phyloP scores from a whole-genome alignment of 805 yeast genomes.

The Naumovozyma castellii region DNA sequence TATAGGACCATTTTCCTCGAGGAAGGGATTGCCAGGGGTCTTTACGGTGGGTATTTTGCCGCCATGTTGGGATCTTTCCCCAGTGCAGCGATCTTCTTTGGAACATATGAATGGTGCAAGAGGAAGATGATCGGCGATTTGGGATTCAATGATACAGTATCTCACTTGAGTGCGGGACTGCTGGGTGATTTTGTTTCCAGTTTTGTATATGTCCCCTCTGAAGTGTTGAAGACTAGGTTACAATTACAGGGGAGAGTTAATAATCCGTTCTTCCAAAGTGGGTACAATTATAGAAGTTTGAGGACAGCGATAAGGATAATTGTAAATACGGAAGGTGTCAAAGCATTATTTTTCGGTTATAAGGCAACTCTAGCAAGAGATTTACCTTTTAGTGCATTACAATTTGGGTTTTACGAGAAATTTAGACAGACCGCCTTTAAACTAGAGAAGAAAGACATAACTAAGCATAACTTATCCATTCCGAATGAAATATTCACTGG shows the following conservation, averaged over 20 bases:
- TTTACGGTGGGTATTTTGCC: slow-evolving; percentile 88
- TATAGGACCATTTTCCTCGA: slow-evolving; percentile 64
- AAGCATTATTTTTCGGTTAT: slow-evolving; percentile 79
- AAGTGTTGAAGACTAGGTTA: slow-evolving; percentile 83
- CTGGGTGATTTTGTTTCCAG: slow-evolving; percentile 90
- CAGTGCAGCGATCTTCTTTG: slow-evolving; percentile 87
- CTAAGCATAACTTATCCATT: slow-evolving; percentile 42
- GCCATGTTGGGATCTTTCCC: slow-evolving; percentile 92
- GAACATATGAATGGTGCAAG: slow-evolving; percentile 78
- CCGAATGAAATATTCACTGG: slow-evolving; percentile 72
- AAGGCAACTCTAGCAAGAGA: slow-evolving; percentile 90
- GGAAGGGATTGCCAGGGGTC: slow-evolving; percentile 78
- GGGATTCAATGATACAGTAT: slow-evolving; percentile 62
- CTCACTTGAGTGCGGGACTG: slow-evolving; percentile 80
- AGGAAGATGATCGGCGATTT: slow-evolving; percentile 55
- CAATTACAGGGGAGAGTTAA: slow-evolving; percentile 87
- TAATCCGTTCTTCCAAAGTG: slow-evolving; percentile 68
- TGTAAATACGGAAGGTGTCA: slow-evolving; percentile 56
- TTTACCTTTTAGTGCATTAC: slow-evolving; percentile 90
- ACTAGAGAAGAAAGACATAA: slow-evolving; percentile 27
- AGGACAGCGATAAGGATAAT: slow-evolving; percentile 62
- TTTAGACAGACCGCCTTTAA: slow-evolving; percentile 53
- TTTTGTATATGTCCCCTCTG: slow-evolving; percentile 87
- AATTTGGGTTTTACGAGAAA: slow-evolving; percentile 89
- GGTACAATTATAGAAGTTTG: slow-evolving; percentile 78